These are phyloP conservation scores for Leucocoprinus birnbaumii DNA, from an alignment of 768 basidiomycete species.

Conservation along the genomic window DNA sequence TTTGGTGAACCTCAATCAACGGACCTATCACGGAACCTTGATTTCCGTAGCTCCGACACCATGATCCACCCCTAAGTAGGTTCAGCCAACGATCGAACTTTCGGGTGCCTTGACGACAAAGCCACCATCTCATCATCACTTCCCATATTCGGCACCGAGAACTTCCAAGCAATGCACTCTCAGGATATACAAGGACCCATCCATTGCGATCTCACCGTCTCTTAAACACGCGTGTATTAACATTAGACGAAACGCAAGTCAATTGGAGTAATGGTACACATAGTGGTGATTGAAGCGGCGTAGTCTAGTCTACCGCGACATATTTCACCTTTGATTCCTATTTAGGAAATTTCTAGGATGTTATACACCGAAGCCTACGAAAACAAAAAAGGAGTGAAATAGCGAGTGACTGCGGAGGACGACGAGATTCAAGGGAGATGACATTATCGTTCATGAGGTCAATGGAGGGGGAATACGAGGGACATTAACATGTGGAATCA, in stretches of 20 bases:
- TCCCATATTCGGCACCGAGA: no score
- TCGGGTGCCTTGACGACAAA: background rate
- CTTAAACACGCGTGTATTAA: no score
- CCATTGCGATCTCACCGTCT: no score
- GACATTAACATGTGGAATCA: background rate
- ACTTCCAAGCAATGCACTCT: background rate
- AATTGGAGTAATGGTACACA: no score
- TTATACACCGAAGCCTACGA: background rate
- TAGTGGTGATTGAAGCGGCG: no score
- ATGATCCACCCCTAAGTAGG: background rate
- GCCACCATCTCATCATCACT: no score
- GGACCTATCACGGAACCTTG: no score
- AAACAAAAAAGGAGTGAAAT: background rate
- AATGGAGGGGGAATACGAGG: background rate
- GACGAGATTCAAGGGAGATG: no score
- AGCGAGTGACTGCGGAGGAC: no score
- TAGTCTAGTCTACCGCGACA: background rate
- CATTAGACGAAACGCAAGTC: no score
- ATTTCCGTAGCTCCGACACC: no score
- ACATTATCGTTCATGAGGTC: background rate
- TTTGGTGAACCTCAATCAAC: no score
- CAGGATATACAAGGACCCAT: background rate
- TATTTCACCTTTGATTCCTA: background rate
- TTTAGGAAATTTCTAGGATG: background rate
- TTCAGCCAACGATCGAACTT: background rate